A percentile compares a stretch with the other conserved stretches of the same genome.
Evolutionary conservation across 1,139 yeast genomes (phyloP).

Genomic region (Dujonia santamariae): DNA sequence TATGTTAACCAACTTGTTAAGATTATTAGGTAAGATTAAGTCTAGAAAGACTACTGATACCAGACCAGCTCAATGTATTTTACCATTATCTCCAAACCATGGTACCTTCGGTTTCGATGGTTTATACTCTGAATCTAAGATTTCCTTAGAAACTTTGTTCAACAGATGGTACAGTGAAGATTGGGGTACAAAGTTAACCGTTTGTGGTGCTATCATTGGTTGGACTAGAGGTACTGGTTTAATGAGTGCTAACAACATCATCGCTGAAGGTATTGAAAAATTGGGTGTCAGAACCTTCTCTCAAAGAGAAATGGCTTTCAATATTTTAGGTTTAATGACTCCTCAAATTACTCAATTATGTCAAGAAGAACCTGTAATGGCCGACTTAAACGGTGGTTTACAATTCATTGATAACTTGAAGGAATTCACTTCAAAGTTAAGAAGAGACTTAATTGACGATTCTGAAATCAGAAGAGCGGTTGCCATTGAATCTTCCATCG

Average conservation of each 20-base stretch:
- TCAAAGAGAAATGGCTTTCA: slow-evolving; percentile 99
- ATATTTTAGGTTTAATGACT: slow-evolving; percentile 88
- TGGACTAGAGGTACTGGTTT: slow-evolving; percentile 99
- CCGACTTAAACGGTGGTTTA: slow-evolving; percentile 98
- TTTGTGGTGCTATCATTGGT: slow-evolving; percentile 98
- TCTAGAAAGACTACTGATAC: slow-evolving; percentile 83
- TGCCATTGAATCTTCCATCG: slow-evolving; percentile 87
- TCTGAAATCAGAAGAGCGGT: slow-evolving; percentile 96
- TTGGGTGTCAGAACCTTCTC: slow-evolving; percentile 97
- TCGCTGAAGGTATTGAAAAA: slow-evolving; percentile 96
- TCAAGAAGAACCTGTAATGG: slow-evolving; percentile 93
- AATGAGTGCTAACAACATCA: slow-evolving; percentile 94
- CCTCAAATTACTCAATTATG: slow-evolving; percentile 83
- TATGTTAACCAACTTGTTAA: slow-evolving; percentile 92
- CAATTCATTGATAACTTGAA: slow-evolving; percentile 90
- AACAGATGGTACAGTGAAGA: slow-evolving; percentile 99
- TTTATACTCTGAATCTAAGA: slow-evolving; percentile 94
- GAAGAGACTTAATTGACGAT: slow-evolving; percentile 78
- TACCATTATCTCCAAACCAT: slow-evolving; percentile 97
- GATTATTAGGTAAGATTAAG: slow-evolving; percentile 90
- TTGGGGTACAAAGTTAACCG: slow-evolving; percentile 90
- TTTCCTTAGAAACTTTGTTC: slow-evolving; percentile 91
- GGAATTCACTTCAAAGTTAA: slow-evolving; percentile 77
- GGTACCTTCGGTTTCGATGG: slow-evolving; percentile 99
- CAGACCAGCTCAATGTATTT: slow-evolving; percentile 95